A percentile compares a stretch with the other conserved stretches of the same genome.
phyloP scores from a whole-genome alignment of 2,329 filamentous ascomycete genomes.

The Magnaporthiopsis incrustans region DNA sequence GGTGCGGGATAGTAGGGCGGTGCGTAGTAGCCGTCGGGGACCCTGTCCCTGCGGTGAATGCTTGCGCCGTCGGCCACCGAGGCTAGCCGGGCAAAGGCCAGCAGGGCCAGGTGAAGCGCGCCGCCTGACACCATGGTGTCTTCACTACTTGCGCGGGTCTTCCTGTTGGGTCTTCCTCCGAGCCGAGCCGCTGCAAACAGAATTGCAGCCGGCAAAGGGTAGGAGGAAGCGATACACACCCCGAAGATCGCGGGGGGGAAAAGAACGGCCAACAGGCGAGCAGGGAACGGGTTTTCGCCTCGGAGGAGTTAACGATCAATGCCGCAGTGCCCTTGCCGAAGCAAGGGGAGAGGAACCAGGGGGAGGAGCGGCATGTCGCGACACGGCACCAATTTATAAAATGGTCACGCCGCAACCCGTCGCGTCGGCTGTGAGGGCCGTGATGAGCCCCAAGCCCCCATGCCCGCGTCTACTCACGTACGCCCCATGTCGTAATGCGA shows the following conservation, averaged over 20 bases:
- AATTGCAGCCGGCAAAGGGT: background rate
- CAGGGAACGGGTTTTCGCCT: background rate
- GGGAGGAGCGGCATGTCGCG: background rate
- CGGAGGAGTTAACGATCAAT: background rate
- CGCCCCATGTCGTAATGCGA: no score
- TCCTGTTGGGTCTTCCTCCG: background rate
- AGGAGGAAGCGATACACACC: no score
- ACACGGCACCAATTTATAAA: background rate
- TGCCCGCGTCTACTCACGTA: no score
- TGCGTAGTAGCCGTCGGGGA: conserved; percentile 31
- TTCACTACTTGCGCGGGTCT: background rate
- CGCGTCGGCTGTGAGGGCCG: no score
- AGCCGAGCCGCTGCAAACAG: background rate
- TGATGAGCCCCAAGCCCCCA: no score
- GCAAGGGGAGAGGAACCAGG: background rate
- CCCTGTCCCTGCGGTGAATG: conserved; percentile 19
- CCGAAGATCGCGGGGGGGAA: no score
- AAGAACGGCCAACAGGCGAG: background rate
- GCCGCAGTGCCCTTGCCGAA: background rate
- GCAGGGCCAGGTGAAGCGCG: conserved; percentile 4
- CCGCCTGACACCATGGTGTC: conserved; percentile 2
- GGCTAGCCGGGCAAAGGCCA: conserved; percentile 7
- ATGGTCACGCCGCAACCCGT: background rate
- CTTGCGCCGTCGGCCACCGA: conserved; percentile 14
- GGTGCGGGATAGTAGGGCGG: conserved; percentile 66